Evolutionary conservation across 2,329 filamentous ascomycete genomes (phyloP).

Genomic region (Botrytis deweyae): DNA sequence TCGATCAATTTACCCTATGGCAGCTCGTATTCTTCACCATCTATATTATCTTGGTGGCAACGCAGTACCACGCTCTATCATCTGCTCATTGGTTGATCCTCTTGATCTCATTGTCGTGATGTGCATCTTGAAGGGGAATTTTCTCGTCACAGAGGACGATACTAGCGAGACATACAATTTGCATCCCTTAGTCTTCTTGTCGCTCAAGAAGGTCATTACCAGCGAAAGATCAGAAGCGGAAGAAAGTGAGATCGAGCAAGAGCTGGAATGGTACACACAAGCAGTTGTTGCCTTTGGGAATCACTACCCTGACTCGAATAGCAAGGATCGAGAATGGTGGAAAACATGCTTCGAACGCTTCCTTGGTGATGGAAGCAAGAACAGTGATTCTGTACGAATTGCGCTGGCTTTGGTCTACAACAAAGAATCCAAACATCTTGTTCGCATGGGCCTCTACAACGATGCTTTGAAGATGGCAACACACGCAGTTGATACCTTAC

Average conservation of each 20-base stretch:
- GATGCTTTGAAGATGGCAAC: conserved; percentile 32
- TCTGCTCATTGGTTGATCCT: conserved; percentile 28
- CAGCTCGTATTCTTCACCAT: conserved; percentile 28
- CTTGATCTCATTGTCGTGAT: conserved; percentile 32
- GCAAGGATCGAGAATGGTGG: conserved; percentile 32
- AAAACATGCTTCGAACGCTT: conserved; percentile 31
- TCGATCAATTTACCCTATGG: conserved; percentile 24
- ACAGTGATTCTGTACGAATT: conserved; percentile 25
- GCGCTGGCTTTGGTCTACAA: conserved; percentile 30
- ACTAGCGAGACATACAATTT: conserved; percentile 30
- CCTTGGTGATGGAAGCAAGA: conserved; percentile 27
- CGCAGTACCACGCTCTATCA: conserved; percentile 29
- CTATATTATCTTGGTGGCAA: conserved; percentile 32
- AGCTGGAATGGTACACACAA: conserved; percentile 32
- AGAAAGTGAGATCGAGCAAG: conserved; percentile 25
- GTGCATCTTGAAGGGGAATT: conserved; percentile 30
- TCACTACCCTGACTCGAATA: conserved; percentile 29
- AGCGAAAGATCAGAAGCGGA: conserved; percentile 22
- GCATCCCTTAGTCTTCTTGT: conserved; percentile 32
- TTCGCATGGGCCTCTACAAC: conserved; percentile 27
- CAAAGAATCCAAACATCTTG: conserved; percentile 32
- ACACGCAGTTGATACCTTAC: conserved; percentile 29
- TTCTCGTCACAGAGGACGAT: conserved; percentile 24
- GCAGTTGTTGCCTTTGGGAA: conserved; percentile 29
- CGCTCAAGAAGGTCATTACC: conserved; percentile 27